phyloP scores from a whole-genome alignment of 176 grass and related monocot species.

The Rhynchospora breviuscula region DNA sequence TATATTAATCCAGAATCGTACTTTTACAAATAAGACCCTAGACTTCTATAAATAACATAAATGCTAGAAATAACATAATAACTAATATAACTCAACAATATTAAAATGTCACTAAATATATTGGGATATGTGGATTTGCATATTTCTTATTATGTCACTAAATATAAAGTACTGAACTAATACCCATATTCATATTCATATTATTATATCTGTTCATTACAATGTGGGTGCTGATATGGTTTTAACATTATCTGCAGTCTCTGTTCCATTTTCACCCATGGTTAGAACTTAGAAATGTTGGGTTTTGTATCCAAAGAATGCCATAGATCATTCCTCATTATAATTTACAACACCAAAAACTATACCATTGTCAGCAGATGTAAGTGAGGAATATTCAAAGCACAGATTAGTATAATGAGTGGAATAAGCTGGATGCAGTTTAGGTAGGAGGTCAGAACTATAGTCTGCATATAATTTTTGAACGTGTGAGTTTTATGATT shows the following conservation, averaged over 20 bases:
- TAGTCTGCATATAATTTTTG: background rate
- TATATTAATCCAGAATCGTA: too few relatives aligned
- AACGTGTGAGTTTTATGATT: background rate
- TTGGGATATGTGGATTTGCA: background rate
- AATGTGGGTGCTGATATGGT: background rate
- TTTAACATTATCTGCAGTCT: background rate
- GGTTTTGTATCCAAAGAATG: background rate
- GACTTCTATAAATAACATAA: too few relatives aligned
- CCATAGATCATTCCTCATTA: background rate
- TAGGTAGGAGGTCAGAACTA: background rate
- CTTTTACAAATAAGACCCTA: too few relatives aligned
- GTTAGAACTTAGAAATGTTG: background rate
- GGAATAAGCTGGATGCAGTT: background rate
- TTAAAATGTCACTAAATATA: background rate
- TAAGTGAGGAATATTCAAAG: too few relatives aligned
- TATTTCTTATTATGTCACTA: background rate
- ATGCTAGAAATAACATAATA: too few relatives aligned
- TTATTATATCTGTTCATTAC: background rate
- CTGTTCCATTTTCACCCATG: background rate
- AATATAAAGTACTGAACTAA: background rate
- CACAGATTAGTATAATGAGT: background rate
- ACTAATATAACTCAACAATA: too few relatives aligned
- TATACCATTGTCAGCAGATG: background rate
- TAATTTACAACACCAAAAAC: background rate
- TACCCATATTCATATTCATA: background rate